Evolutionary conservation across 768 basidiomycete genomes (phyloP).

Genomic region (Amanita polypyramis): DNA sequence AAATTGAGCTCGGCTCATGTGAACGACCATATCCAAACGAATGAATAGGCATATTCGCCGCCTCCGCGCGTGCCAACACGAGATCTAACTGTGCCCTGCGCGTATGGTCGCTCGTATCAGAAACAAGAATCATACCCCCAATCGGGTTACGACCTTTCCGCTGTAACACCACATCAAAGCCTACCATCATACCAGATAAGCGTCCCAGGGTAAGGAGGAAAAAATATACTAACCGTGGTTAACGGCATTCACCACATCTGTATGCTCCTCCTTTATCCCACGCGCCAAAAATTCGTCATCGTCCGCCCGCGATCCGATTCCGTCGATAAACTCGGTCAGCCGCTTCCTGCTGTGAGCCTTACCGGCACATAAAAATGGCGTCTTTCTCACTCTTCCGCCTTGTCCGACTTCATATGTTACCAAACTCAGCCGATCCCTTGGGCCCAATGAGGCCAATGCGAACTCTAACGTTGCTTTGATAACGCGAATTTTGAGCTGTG

Average conservation of each 20-base stretch:
- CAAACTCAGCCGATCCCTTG: slow-evolving; percentile 74
- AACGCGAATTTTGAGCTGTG: slow-evolving; percentile 79
- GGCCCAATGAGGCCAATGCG: slow-evolving; percentile 62
- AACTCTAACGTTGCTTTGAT: slow-evolving; percentile 87
- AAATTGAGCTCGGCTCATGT: slow-evolving; percentile 94
- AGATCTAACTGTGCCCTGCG: slow-evolving; percentile 97
- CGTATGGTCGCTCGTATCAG: slow-evolving; percentile 87
- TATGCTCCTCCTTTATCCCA: slow-evolving; percentile 83
- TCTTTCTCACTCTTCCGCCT: slow-evolving; percentile 77
- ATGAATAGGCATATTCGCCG: slow-evolving; percentile 94
- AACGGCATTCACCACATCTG: slow-evolving; percentile 96
- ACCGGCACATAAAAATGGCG: slow-evolving; percentile 80
- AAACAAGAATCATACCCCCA: slow-evolving; percentile 87
- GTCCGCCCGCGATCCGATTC: slow-evolving; percentile 37
- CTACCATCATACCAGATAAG: slow-evolving; percentile 23
- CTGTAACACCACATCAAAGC: slow-evolving; percentile 89
- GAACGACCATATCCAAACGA: slow-evolving; percentile 95
- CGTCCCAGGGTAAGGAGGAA: neutral
- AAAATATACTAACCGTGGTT: slow-evolving; percentile 60
- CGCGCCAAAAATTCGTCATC: slow-evolving; percentile 54
- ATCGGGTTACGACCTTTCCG: slow-evolving; percentile 86
- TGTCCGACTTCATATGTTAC: slow-evolving; percentile 89
- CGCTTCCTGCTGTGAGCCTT: slow-evolving; percentile 58
- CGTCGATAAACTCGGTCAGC: slow-evolving; percentile 71
- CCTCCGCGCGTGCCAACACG: slow-evolving; percentile 92